Conservation (phyloP, 352 stramenopile genomes). For the Thraustochytrium sp. region DNA sequence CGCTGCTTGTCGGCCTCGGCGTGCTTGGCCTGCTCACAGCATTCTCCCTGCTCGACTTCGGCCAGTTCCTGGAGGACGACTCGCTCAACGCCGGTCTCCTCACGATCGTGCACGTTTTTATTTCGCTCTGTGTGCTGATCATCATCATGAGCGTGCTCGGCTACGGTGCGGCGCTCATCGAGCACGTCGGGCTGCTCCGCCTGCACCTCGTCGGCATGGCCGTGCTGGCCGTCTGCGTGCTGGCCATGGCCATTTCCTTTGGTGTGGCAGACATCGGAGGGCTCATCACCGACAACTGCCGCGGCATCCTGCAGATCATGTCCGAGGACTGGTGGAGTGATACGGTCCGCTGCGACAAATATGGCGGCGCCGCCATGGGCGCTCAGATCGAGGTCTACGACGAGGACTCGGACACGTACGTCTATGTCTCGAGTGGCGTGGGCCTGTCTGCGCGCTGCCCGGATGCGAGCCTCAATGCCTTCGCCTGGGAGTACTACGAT, state of each 20-base stretch:
- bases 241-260: slow-evolving; percentile 25
- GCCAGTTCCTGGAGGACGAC: background rate
- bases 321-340: slow-evolving; percentile 13
- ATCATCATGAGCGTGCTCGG: slow-evolving; percentile 27
- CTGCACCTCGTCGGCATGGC: background rate
- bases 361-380: slow-evolving; percentile 36
- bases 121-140: slow-evolving; percentile 12
- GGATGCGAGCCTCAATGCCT: background rate
- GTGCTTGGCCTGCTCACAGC: background rate
- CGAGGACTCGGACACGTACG: background rate
- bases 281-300: background rate
- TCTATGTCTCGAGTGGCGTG: slow-evolving; percentile 15
- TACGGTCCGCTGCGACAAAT: slow-evolving; percentile 19
- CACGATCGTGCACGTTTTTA: slow-evolving; percentile 11
- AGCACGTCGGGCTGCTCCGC: slow-evolving; percentile 15
- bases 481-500: slow-evolving; percentile 43
- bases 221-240: slow-evolving; percentile 2
- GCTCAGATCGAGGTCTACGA: slow-evolving; percentile 32
- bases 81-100: background rate
- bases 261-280: background rate
- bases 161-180: slow-evolving; percentile 23
- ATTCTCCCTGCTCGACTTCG: slow-evolving; percentile 20
- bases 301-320: slow-evolving; percentile 27
- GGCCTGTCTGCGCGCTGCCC: slow-evolving; percentile 9
- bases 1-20: slow-evolving; percentile 29